A percentile compares a stretch with the other conserved stretches of the same genome.
Conservation (phyloP, 305 asterid species). For the Caryopteris hybrid region DNA sequence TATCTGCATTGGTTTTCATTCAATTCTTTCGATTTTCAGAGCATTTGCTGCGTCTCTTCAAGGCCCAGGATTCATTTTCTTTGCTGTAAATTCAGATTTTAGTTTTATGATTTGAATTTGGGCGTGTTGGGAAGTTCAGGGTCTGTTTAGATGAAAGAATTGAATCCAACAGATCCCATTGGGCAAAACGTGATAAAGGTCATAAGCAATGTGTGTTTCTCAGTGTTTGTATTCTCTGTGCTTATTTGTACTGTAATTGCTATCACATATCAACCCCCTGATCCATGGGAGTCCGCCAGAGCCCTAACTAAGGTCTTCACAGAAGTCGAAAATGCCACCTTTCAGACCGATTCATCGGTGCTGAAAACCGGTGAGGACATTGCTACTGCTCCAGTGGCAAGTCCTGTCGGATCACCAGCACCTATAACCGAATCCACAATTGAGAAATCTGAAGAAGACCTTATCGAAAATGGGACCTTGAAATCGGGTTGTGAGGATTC, state of each 20-base stretch:
- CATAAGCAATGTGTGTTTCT: constrained; percentile 67
- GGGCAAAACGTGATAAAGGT: constrained; percentile 46
- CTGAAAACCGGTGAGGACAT: constrained; percentile 92
- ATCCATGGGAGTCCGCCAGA: constrained; percentile 88
- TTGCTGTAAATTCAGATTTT: not conserved
- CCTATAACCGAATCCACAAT: constrained; percentile 59
- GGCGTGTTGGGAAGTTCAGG: not conserved
- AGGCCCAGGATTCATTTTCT: constrained; percentile 7
- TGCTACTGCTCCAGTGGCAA: constrained; percentile 38
- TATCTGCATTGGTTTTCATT: not conserved
- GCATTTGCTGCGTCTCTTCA: constrained; percentile 10
- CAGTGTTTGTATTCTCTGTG: constrained; percentile 75
- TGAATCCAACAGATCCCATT: constrained; percentile 39
- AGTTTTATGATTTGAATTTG: not conserved
- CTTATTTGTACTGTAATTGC: constrained; percentile 67
- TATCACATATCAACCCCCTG: constrained; percentile 89
- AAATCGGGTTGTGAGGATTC: constrained; percentile 63
- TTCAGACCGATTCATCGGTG: constrained; percentile 63
- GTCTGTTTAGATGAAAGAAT: constrained; percentile 41
- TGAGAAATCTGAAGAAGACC: constrained; percentile 57
- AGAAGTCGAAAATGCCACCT: constrained; percentile 51
- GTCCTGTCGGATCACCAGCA: constrained; percentile 32
- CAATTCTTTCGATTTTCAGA: constrained; percentile 5
- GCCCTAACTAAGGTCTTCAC: constrained; percentile 47
- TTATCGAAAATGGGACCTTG: constrained; percentile 32